phyloP scores from a whole-genome alignment of 148 eudicot species.

The Beta vulgaris region DNA sequence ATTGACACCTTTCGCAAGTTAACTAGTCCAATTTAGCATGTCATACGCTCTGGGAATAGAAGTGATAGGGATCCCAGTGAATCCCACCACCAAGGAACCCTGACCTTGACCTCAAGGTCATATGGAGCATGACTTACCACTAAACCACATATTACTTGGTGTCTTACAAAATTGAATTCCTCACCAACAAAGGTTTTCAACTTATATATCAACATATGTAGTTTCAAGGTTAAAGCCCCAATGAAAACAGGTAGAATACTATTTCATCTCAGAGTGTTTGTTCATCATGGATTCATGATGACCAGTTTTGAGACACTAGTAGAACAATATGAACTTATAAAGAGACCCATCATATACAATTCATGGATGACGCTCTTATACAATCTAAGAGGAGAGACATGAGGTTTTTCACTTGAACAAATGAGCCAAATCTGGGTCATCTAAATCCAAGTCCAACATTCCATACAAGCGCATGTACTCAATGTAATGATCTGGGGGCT shows the following conservation, averaged over 20 bases:
- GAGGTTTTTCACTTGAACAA: conserved; percentile 45
- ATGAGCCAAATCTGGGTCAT: conserved; percentile 80
- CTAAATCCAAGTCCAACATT: conserved; percentile 67
- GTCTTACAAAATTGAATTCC: too few relatives aligned
- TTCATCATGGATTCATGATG: neutral
- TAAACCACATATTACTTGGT: too few relatives aligned
- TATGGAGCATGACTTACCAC: too few relatives aligned
- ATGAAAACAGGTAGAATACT: neutral
- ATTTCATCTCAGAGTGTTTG: neutral
- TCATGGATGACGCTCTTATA: neutral
- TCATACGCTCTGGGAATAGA: too few relatives aligned
- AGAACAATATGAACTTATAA: too few relatives aligned
- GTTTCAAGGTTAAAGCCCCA: neutral
- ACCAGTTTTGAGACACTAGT: neutral
- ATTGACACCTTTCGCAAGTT: too few relatives aligned
- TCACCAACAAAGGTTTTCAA: neutral
- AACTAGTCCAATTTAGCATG: too few relatives aligned
- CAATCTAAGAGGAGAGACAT: neutral
- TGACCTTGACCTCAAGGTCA: too few relatives aligned
- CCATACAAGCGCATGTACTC: conserved; percentile 79
- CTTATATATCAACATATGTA: neutral
- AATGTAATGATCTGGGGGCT: conserved; percentile 73
- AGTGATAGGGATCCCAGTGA: too few relatives aligned
- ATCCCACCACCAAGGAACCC: too few relatives aligned
- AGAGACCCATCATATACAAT: neutral